These are phyloP conservation scores for Saccharomycopsis babjevae DNA, from an alignment of 805 yeast genomes.

Conservation along the genomic window DNA sequence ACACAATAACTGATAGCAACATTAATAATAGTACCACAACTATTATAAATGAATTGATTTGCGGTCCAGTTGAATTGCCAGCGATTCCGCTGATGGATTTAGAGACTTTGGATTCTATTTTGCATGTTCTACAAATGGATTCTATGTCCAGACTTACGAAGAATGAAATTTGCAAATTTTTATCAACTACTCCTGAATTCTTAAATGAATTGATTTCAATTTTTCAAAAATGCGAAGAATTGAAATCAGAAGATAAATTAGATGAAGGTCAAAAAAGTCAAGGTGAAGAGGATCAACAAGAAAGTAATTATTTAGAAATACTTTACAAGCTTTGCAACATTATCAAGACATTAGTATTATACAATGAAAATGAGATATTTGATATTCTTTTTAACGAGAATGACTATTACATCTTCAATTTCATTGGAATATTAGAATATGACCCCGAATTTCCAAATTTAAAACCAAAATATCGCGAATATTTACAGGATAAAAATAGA, in stretches of 20 bases:
- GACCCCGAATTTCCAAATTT: conserved; percentile 77
- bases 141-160: conserved; percentile 54
- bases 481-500: conserved; percentile 42
- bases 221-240: conserved; percentile 47
- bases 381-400: conserved; percentile 46
- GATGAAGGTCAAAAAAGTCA: not conserved
- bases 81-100: conserved; percentile 37
- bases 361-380: conserved; percentile 56
- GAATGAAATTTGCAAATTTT: conserved; percentile 45
- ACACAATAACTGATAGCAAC: not conserved
- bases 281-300: not conserved
- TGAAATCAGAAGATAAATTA: not conserved
- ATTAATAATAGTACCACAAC: conserved; percentile 39
- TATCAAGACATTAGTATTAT: conserved; percentile 56
- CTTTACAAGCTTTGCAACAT: conserved; percentile 64
- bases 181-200: conserved; percentile 44
- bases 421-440: conserved; percentile 72
- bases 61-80: conserved; percentile 73
- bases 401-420: conserved; percentile 24
- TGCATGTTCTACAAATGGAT: conserved; percentile 49
- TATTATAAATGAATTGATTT: conserved; percentile 43
- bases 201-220: conserved; percentile 34
- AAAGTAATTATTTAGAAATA: conserved; percentile 35
- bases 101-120: conserved; percentile 38
- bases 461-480: conserved; percentile 73